phyloP scores from a whole-genome alignment of 345 rosid species.

The Heritiera fomes region DNA sequence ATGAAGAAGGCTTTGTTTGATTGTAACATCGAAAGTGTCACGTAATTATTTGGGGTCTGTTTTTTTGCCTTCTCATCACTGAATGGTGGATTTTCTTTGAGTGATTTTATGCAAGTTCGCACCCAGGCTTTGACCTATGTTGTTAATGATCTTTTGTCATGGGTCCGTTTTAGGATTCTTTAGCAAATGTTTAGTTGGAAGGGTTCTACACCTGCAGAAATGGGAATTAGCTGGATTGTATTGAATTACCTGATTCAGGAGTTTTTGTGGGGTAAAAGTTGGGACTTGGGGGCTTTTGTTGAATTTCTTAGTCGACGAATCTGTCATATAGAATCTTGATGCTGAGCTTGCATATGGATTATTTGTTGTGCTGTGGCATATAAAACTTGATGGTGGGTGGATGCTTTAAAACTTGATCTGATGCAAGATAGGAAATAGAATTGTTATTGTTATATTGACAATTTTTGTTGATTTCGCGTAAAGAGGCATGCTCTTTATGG shows the following conservation, averaged over 20 bases:
- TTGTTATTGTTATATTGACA: not conserved
- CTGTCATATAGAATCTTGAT: not conserved
- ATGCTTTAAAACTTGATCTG: not conserved
- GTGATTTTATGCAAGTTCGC: not conserved
- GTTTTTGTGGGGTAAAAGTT: not conserved
- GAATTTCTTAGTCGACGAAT: not conserved
- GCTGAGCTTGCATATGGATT: not conserved
- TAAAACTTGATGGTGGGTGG: constrained; percentile 8
- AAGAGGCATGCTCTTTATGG: not conserved
- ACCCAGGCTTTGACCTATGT: not conserved
- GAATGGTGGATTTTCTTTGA: not conserved
- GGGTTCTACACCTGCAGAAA: not conserved
- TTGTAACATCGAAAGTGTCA: constrained; percentile 3
- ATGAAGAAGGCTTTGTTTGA: not conserved
- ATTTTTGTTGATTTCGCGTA: not conserved
- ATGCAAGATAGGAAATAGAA: not conserved
- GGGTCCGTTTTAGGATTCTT: not conserved
- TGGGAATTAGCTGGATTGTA: not conserved
- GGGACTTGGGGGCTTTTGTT: not conserved
- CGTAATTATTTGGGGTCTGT: not conserved
- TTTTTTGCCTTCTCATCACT: not conserved
- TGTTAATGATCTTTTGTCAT: not conserved
- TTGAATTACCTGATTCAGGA: not conserved
- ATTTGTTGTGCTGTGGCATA: not conserved
- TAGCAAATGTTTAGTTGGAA: not conserved